Base-by-base conservation (phyloP, 2,329 filamentous ascomycete genomes). In the Cordyceps sp. region DNA sequence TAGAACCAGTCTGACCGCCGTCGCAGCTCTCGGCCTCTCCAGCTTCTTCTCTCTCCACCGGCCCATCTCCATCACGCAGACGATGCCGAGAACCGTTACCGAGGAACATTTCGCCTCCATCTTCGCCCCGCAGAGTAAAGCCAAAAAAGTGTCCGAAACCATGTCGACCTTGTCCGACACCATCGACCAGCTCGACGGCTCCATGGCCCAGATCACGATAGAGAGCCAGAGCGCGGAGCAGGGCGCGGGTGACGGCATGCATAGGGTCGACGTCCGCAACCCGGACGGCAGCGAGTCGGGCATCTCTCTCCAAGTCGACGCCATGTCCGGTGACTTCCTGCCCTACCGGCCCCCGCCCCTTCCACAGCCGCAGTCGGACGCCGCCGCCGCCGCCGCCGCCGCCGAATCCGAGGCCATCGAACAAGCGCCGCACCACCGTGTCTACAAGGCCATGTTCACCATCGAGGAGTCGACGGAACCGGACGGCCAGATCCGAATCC, bases 11-110 rank as follows among this genome's bases (percentile, higher is more conserved):
- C n/a, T n/a, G 13, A n/a, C 16, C 3, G n/a, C 10, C 9, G 31
- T 5, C 14, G 5, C 42, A 96, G 90, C 92, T 48, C 69, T 96
- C 38, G 78, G 80, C 40, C 65, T 93, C 29, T 90, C 88, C 7
- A 79, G 79, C 37, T 96, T 98, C 66, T 96, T 96, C 64, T 92
- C 86, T 39, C 78, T 93, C 42, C 84, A 98, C 58, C 77, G 90
- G 38, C 90, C 90, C 29, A 88, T 98, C 48, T 93, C 84, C 34
- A 73, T 94, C 42, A 85, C 78, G 31, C 76, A 78, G 45, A 77
- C 78, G 42, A 77, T 93, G 48, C 90, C 80, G 34, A 74, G 71
- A 44, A 62, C 68, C 15, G 69, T 85, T 29, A 74, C 70, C 32
- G 65, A 78, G 39, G 78, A 81, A 49, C 68, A 77, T 31, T 94